Conservation (phyloP, 2,329 filamentous ascomycete genomes). For the Cytospora paraplurivora region DNA sequence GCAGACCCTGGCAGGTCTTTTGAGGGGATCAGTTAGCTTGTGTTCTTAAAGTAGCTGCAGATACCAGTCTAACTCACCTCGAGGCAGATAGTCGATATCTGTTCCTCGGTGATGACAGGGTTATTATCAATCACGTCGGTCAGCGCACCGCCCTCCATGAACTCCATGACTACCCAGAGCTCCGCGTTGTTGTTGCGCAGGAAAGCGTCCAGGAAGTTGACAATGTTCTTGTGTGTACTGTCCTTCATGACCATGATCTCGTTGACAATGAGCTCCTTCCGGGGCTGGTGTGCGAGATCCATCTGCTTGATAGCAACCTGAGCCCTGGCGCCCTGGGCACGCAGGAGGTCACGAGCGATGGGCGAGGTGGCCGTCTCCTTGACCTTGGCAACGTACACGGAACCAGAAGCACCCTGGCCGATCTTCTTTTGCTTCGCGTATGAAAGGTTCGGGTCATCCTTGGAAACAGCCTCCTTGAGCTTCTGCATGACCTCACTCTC, state of each 20-base stretch:
- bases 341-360: constrained; percentile 75
- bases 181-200: constrained; percentile 91
- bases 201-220: constrained; percentile 98
- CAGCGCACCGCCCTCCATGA: constrained; percentile 96
- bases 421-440: constrained; percentile 99
- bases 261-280: constrained; percentile 98
- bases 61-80: constrained; percentile 66
- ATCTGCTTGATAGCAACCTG: constrained; percentile 99
- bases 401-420: constrained; percentile 95
- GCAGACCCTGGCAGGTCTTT: constrained; percentile 91
- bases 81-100: constrained; percentile 94
- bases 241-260: constrained; percentile 99
- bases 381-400: constrained; percentile 95
- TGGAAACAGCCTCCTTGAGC: constrained; percentile 90
- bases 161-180: constrained; percentile 99
- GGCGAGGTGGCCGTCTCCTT: constrained; percentile 84
- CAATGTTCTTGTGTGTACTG: constrained; percentile 96
- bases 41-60: neutral
- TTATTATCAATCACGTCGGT: constrained; percentile 99
- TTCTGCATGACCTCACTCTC: constrained; percentile 97
- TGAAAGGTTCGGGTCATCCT: constrained; percentile 89
- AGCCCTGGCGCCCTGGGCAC: constrained; percentile 76
- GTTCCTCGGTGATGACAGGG: constrained; percentile 87
- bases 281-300: constrained; percentile 94
- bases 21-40: neutral